Evolutionary conservation across 1,284 basidiomycete species (phyloP), one percentile per base, ranked within the genome.

Genomic region (Apiotrichum gracile): DNA sequence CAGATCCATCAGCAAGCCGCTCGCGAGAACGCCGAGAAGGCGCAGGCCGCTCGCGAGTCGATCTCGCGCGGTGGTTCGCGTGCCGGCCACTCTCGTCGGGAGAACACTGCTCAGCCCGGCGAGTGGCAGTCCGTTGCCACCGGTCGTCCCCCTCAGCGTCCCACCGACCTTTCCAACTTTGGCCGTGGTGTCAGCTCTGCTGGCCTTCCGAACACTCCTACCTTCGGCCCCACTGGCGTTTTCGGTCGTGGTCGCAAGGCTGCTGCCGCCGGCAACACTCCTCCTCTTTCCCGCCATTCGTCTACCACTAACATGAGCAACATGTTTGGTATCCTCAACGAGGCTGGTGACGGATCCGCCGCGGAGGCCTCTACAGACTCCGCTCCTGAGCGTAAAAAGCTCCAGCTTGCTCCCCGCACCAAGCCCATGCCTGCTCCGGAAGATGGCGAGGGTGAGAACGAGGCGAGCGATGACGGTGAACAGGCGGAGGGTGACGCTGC

Each of bases 241-340:
- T 91, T 90, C 69, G 78, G 78, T 58, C 86, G 85, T 72, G 82
- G 82, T 19, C 86, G 87, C 74, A 61, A 63, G 31, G 81, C 82
- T 52, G 69, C 67, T 35, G 68, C 75, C 22, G 77, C 79, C 27
- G 78, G 80, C 12, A 68, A 70, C 47, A 83, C 77, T 26, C 77
- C 87, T 57, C 81, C 86, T 4, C 76, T 91, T 16, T 85, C 88
- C 8, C 82, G 91, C 46, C 84, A 85, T 27, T 84, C 80, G 62
- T 92, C 89, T 41, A 84, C 77, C 52, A 80, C 82, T 57, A 96
- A 94, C 76, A 93, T 91, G 87, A 81, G 81, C 54, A 92, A 91
- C 74, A 91, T 90, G 86, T 92, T 92, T 78, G 84, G 83, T 17
- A 81, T 87, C 78, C 83, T 89, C 47, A 81, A 80, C 62, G 78